Conservation (phyloP, 148 eudicot genomes). For the Camellia sinensis region DNA sequence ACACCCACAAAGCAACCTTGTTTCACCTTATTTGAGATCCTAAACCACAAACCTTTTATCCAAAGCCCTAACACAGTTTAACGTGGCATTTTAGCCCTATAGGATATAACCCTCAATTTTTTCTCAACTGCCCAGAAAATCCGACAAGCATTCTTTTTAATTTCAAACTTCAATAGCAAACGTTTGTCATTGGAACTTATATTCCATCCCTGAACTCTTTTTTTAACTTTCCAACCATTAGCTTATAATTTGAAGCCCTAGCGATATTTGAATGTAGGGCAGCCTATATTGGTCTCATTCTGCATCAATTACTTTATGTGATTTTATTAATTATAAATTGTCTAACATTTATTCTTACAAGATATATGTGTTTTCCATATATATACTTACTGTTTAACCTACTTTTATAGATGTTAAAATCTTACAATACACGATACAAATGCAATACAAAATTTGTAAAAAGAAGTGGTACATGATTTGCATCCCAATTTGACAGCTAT, state of each 20-base stretch:
- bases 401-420: no score
- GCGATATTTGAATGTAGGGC: background rate
- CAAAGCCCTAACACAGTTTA: background rate
- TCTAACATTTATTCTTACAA: background rate
- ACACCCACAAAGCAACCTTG: background rate
- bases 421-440: background rate
- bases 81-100: background rate
- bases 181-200: background rate
- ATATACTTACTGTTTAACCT: background rate
- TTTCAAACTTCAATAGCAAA: background rate
- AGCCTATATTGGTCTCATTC: background rate
- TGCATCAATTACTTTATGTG: background rate
- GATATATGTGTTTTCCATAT: background rate
- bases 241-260: no score
- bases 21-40: background rate
- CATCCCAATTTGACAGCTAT: background rate
- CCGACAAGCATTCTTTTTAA: background rate
- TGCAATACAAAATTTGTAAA: background rate
- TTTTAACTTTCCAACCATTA: background rate
- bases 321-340: background rate
- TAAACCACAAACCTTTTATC: background rate
- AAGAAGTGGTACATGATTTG: background rate
- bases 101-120: background rate
- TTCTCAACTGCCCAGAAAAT: background rate
- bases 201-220: background rate